Base-by-base conservation (phyloP, 2,329 filamentous ascomycete genomes). In the Aspergillus pseudotamarii region DNA sequence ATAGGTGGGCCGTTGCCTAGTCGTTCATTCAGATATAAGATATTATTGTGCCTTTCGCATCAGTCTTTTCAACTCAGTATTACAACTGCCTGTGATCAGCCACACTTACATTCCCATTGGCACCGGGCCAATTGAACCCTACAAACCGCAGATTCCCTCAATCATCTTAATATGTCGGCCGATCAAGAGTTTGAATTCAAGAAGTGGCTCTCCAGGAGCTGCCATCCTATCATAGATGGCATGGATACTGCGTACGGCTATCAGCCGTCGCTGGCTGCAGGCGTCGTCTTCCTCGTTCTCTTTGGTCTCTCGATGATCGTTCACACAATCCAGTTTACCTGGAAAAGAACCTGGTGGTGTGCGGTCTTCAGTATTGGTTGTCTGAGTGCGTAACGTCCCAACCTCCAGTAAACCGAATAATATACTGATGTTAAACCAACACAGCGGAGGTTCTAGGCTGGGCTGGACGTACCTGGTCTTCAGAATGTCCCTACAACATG, bases 381-480 rank as follows among this genome's bases (percentile, higher is more conserved):
- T 58, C 54, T 79, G 30, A 72, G 77, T 77, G 70, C 64, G 73
- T 66, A 28, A 28, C 36, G 14, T 26, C 21, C 34, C 21, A 16
- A 14, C 3, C 16, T n/a, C 48, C 8, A 2, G 10, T 19, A 32
- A 32, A 10, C 19, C 10, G 16, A 9, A 32, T 32, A 51, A 34
- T n/a, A 3, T 11, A 32, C 48, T 51, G 9, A 51, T 9, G 5
- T 21, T 21, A 19, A 32, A 32, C 28, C 26, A 51, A n/a, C 6
- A 34, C 55, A 76, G 74, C 66, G 34, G 83, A 84, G 66, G 64
- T 82, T 11, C 72, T 84, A 50, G 83, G 83, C 38, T 85, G 83
- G 83, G 78, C 76, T 3, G 82, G 77, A 14, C 77, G 83, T 36
- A 78, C 81, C 4, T 84, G 81, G 80, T 83, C 82, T 11, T 71